These are phyloP conservation scores for Kwoniella sp. DNA, from an alignment of 768 basidiomycete genomes.

Conservation along the genomic window DNA sequence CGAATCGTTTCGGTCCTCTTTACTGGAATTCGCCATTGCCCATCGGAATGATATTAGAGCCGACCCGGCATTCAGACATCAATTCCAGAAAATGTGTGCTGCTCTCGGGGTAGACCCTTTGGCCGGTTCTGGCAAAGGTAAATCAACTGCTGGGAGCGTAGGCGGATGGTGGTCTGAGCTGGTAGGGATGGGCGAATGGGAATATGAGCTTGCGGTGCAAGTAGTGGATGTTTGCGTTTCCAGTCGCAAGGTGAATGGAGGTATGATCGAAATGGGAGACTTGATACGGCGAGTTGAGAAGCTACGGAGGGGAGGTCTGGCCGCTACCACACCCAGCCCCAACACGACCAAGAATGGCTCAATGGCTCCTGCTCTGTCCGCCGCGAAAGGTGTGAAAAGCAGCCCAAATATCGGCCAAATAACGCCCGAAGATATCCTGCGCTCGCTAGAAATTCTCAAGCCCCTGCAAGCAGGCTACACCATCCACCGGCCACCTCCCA, in stretches of 20 bases:
- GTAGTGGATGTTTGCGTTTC: slow-evolving; percentile 66
- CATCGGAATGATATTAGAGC: slow-evolving; percentile 81
- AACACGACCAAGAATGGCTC: background rate
- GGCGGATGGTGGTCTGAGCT: slow-evolving; percentile 80
- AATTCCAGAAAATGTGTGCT: slow-evolving; percentile 93
- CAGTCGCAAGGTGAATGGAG: slow-evolving; percentile 69
- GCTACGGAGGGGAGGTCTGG: slow-evolving; percentile 63
- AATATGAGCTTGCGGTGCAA: slow-evolving; percentile 92
- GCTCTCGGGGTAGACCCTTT: slow-evolving; percentile 94
- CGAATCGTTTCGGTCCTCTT: slow-evolving; percentile 75
- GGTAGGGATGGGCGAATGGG: slow-evolving; percentile 80
- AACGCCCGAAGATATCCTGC: slow-evolving; percentile 79
- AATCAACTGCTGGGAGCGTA: slow-evolving; percentile 54
- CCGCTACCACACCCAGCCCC: background rate
- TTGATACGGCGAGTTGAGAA: slow-evolving; percentile 75
- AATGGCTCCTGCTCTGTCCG: background rate
- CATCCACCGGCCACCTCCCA: slow-evolving; percentile 60
- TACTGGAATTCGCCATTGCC: slow-evolving; percentile 74
- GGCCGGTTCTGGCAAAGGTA: slow-evolving; percentile 60
- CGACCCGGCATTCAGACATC: slow-evolving; percentile 84
- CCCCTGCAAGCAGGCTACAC: slow-evolving; percentile 92
- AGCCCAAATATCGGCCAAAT: slow-evolving; percentile 57
- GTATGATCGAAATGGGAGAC: slow-evolving; percentile 85
- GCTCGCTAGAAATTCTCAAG: slow-evolving; percentile 81
- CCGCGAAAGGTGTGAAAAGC: slow-evolving; percentile 58